Base-by-base conservation (phyloP, 306 rosid species). In the Dicorynia guianensis region DNA sequence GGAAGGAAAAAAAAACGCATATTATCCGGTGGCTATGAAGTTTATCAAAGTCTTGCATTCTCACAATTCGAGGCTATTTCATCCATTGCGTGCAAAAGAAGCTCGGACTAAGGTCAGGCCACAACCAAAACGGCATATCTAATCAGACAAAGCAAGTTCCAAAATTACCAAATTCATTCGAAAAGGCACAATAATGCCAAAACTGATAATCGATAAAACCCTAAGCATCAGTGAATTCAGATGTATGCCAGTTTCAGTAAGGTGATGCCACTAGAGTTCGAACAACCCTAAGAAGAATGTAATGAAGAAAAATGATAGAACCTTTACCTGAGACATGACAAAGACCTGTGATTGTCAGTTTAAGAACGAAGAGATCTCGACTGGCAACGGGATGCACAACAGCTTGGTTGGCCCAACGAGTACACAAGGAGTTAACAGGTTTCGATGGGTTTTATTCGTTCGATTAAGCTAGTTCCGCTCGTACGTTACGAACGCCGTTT, bases 321-420 rank as follows among this genome's bases (percentile, higher is more conserved):
- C 2, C 34, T 54, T 75, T 63, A 83, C 87, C 87, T 76, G 84
- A 70, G 87, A 83, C 87, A 83, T 83, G 69, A 50, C 63, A 79
- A 17, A 12, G 77, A 49, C 73, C 35, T 59, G 62, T 14, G 55
- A 3, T 20, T 33, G 68, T 11, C 38, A 63, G 76, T 38, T 25
- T 25, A 59, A 44, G 60, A 74, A 61, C 11, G 18, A 33, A 50
- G 63, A 43, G 74, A 44, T 69, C 72, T 79, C 63, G 43, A 44
- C 20, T 62, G 46, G 46, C 17, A 43, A 48, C 17, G 15, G 60
- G 49, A 49, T 34, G 35, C 44, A 33, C 46, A 48, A 6, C 11
- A 52, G 6, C 48, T 10, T 34, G 52, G 7, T 4, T 52, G 43
- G 12, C 4, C 36, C 7, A 47, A 69, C 35, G 19, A 11, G 74